A percentile compares a stretch with the other conserved stretches of the same genome.
These are phyloP conservation scores for Hypomyces perniciosus DNA, from an alignment of 2,329 filamentous ascomycete genomes.

Conservation along the genomic window DNA sequence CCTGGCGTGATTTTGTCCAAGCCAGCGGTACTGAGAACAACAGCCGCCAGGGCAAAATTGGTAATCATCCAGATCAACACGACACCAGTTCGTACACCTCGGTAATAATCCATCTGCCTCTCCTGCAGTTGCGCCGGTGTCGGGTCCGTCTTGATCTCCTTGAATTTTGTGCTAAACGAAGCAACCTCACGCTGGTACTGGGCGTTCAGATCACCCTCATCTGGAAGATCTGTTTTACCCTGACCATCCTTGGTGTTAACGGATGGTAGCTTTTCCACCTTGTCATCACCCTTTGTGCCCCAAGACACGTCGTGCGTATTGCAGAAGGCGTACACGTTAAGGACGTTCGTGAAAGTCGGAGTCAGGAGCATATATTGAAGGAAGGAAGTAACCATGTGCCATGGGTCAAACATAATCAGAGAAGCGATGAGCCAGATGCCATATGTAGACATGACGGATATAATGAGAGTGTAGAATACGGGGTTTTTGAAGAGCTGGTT, in stretches of 20 bases:
- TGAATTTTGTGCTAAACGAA: slow-evolving; percentile 67
- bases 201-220: slow-evolving; percentile 90
- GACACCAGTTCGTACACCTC: slow-evolving; percentile 85
- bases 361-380: slow-evolving; percentile 91
- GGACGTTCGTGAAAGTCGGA: slow-evolving; percentile 94
- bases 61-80: slow-evolving; percentile 95
- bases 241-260: slow-evolving; percentile 82
- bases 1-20: slow-evolving; percentile 59
- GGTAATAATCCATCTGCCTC: slow-evolving; percentile 97
- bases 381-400: slow-evolving; percentile 98
- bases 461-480: slow-evolving; percentile 88
- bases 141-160: slow-evolving; percentile 60
- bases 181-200: slow-evolving; percentile 84
- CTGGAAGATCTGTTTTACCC: slow-evolving; percentile 92
- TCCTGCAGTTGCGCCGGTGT: slow-evolving; percentile 56
- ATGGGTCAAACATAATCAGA: slow-evolving; percentile 92
- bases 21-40: slow-evolving; percentile 82
- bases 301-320: slow-evolving; percentile 97
- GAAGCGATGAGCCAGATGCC: slow-evolving; percentile 88
- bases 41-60: slow-evolving; percentile 81
- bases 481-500: slow-evolving; percentile 74
- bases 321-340: slow-evolving; percentile 98
- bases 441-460: slow-evolving; percentile 88
- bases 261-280: slow-evolving; percentile 80
- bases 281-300: slow-evolving; percentile 98